phyloP scores from a whole-genome alignment of 495 filamentous ascomycete genomes.

The Cercophora sp. region DNA sequence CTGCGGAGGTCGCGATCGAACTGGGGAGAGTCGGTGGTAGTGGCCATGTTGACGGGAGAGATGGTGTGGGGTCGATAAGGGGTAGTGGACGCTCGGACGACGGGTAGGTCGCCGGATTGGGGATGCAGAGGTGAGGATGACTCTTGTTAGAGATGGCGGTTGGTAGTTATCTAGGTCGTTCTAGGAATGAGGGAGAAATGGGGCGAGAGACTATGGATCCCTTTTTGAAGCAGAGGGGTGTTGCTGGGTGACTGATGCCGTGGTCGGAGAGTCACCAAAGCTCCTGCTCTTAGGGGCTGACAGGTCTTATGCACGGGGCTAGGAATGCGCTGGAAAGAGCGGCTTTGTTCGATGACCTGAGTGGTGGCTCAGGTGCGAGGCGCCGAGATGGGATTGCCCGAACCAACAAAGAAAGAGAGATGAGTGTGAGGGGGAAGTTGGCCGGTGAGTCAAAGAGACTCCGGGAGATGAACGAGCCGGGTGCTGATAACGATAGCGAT shows the following conservation, averaged over 20 bases:
- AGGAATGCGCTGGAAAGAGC: slow-evolving; percentile 1
- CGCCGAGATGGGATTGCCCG: slow-evolving; percentile 1
- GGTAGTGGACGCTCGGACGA: too few relatives aligned
- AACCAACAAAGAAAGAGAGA: not conserved
- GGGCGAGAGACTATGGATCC: too few relatives aligned
- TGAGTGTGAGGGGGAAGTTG: not conserved
- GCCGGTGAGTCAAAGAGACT: slow-evolving; percentile 12
- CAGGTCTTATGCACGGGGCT: not conserved
- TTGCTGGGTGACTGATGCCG: too few relatives aligned
- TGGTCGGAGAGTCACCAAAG: too few relatives aligned
- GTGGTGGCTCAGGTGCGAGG: not conserved
- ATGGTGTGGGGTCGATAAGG: too few relatives aligned
- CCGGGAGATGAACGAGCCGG: not conserved
- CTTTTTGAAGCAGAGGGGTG: too few relatives aligned
- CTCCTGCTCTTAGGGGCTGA: too few relatives aligned
- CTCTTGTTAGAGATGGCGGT: too few relatives aligned
- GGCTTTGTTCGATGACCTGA: slow-evolving; percentile 8
- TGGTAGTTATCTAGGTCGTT: too few relatives aligned
- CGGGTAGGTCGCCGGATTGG: too few relatives aligned
- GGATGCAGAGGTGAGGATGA: too few relatives aligned
- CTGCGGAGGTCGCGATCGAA: slow-evolving; percentile 43
- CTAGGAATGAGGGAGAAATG: too few relatives aligned
- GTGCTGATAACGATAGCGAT: slow-evolving; percentile 1
- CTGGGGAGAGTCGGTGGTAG: slow-evolving; percentile 17
- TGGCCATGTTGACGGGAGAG: slow-evolving; percentile 9